Evolutionary conservation across 2,329 filamentous ascomycete species (phyloP).

Genomic region (Cladorrhinum sp.): DNA sequence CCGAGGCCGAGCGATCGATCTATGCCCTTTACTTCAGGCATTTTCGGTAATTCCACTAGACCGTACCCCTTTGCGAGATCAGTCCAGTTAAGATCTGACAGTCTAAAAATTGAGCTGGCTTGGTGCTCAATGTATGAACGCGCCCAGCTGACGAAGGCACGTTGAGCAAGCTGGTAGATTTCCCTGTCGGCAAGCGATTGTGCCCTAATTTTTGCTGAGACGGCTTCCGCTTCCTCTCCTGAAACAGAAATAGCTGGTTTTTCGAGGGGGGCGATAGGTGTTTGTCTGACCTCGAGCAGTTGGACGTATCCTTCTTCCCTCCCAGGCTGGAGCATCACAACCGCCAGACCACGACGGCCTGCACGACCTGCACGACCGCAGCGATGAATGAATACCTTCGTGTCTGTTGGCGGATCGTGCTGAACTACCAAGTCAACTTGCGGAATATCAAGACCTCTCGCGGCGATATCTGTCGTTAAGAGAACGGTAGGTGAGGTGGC

Average conservation of each 20-base stretch:
- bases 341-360: slow-evolving; percentile 77
- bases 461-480: slow-evolving; percentile 88
- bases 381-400: slow-evolving; percentile 89
- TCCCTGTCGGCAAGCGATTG: slow-evolving; percentile 56
- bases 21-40: slow-evolving; percentile 77
- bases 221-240: slow-evolving; percentile 55
- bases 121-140: slow-evolving; percentile 89
- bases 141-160: slow-evolving; percentile 90
- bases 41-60: slow-evolving; percentile 79
- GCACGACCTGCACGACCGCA: slow-evolving; percentile 88
- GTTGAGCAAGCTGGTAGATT: slow-evolving; percentile 82
- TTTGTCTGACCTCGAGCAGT: slow-evolving; percentile 84
- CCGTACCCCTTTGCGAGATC: slow-evolving; percentile 82
- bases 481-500: slow-evolving; percentile 75
- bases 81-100: slow-evolving; percentile 78
- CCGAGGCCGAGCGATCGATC: slow-evolving; percentile 61
- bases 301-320: slow-evolving; percentile 86
- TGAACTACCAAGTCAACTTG: slow-evolving; percentile 89
- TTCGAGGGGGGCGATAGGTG: slow-evolving; percentile 66
- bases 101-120: slow-evolving; percentile 84
- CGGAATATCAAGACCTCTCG: slow-evolving; percentile 86
- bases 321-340: slow-evolving; percentile 81
- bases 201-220: slow-evolving; percentile 29
- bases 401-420: slow-evolving; percentile 61
- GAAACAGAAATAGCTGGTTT: slow-evolving; percentile 56